Evolutionary conservation across 2,329 filamentous ascomycete genomes (phyloP), one percentile per base, ranked within the genome.

Genomic region (Trichoderma arundinaceum): DNA sequence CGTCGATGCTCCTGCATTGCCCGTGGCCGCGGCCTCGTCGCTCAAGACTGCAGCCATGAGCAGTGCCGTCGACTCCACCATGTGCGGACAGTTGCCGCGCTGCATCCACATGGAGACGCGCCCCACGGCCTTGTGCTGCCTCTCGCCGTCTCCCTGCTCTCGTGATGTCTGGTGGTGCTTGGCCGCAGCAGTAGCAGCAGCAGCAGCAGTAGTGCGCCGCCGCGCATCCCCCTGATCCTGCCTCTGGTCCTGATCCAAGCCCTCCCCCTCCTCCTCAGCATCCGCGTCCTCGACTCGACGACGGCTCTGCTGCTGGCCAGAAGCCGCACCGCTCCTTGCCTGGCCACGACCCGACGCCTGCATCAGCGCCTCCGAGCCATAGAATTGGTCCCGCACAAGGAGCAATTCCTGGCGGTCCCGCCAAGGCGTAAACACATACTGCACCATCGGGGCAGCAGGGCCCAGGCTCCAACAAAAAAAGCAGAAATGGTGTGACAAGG

Each of bases 41-140:
- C 87, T 86, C 59, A 93, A 78, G 19, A 89, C 79, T 33, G 90
- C 90, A 67, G 90, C 87, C 70, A 86, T 86, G 66, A 95, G 81
- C 68, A 92, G 84, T 2, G 89, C 90, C 48, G 91, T 94, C 41
- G 89, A 91, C 78, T 94, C 91, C 62, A 94, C 85, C 77, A 92
- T 83, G 79, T 94, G 90, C 63, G 92, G 91, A 68, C 92, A 90
- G 71, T 87, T 87, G 69, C 88, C 88, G 74, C 90, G 86, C 72
- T 90, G 84, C 83, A 90, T 87, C 90, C 89, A 91, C 77, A 89
- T 84, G 48, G 84, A 83, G 56, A 89, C 86, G 58, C 83, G 81
- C 58, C 85, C 83, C 56, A 89, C 85, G 66, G 86, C 83, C 58
- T 74, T 71, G 67, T 81, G 77, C 72, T 81, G 59, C 41, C 66